Percentiles rank a stretch among this genome's conserved stretches.
Evolutionary conservation across 768 basidiomycete genomes (phyloP).

Genomic region (Leucocoprinus leucothites): DNA sequence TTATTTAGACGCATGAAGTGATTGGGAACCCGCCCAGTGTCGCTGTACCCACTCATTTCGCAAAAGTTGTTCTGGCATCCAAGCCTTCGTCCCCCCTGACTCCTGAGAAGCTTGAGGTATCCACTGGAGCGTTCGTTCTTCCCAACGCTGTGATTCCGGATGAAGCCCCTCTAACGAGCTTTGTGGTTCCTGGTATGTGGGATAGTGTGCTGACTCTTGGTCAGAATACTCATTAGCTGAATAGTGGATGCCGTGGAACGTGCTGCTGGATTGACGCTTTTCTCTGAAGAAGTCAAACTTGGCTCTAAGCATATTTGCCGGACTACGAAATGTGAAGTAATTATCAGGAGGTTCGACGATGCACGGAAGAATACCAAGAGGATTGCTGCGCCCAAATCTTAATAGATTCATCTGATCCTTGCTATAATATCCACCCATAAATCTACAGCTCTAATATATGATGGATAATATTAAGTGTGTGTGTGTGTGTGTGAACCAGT

Average conservation of each 20-base stretch:
- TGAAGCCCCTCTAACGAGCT: conserved; percentile 72
- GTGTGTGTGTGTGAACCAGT: neutral
- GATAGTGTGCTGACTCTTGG: neutral
- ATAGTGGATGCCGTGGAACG: conserved; percentile 90
- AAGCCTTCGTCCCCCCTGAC: conserved; percentile 71
- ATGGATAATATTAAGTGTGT: conserved; percentile 1
- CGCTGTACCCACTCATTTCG: conserved; percentile 96
- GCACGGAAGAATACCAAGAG: conserved; percentile 65
- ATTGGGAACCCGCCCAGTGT: conserved; percentile 91
- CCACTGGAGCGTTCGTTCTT: conserved; percentile 91
- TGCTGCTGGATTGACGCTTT: conserved; percentile 83
- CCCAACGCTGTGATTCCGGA: conserved; percentile 94
- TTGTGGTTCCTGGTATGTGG: conserved; percentile 73
- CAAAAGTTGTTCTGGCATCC: conserved; percentile 87
- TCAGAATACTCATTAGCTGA: conserved; percentile 1
- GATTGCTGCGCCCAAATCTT: conserved; percentile 48
- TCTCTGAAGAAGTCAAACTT: conserved; percentile 76
- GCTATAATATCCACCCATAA: neutral
- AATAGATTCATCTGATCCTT: neutral
- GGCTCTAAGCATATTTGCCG: conserved; percentile 85
- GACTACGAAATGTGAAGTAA: conserved; percentile 82
- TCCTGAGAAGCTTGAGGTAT: conserved; percentile 69
- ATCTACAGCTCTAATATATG: neutral
- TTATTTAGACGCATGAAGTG: conserved; percentile 82
- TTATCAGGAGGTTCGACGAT: conserved; percentile 90